phyloP scores from a whole-genome alignment of 192 early-diverging fungal genomes.

The Linnemannia zychae region DNA sequence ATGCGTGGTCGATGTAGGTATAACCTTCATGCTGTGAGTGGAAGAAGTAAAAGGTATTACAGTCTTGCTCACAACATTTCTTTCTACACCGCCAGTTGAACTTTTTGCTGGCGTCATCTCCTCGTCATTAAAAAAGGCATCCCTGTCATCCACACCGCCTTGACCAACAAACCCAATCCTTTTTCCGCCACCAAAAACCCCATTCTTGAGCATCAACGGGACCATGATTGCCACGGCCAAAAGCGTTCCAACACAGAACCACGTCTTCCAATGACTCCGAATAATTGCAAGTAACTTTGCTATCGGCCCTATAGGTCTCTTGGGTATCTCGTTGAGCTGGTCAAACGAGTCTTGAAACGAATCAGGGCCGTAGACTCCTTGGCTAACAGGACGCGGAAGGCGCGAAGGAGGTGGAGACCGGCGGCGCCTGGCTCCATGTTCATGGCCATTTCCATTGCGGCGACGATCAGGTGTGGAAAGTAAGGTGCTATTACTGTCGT shows the following conservation, averaged over 20 bases:
- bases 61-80: neutral
- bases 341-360: conserved; percentile 16
- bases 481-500: no score
- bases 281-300: neutral
- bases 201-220: neutral
- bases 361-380: conserved; percentile 20
- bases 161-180: neutral
- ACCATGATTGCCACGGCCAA: neutral
- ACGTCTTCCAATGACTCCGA: conserved; percentile 3
- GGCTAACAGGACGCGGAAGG: neutral
- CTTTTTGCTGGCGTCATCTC: neutral
- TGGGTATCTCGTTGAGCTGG: neutral
- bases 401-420: neutral
- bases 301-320: neutral
- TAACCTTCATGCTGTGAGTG: neutral
- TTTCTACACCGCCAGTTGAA: neutral
- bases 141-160: neutral
- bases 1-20: neutral
- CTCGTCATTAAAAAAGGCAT: neutral
- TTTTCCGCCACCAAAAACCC: neutral
- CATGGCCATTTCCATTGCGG: neutral
- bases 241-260: neutral
- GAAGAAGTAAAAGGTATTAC: neutral
- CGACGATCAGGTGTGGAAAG: neutral
- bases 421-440: neutral